Evolutionary conservation across 495 filamentous ascomycete genomes (phyloP), one percentile per base, ranked within the genome.

Genomic region (Aspergillus ostianus): DNA sequence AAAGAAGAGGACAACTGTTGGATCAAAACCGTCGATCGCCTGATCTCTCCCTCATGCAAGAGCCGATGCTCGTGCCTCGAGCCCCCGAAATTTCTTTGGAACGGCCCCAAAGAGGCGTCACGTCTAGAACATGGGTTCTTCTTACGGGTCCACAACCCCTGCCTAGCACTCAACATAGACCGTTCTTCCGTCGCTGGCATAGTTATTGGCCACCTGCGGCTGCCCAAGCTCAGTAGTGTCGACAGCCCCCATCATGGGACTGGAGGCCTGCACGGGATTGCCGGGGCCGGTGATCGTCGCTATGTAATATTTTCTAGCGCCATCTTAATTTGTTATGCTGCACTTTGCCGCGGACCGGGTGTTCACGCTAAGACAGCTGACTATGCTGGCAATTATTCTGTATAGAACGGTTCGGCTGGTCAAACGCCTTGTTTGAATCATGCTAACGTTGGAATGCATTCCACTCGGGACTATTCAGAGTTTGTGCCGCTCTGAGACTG

Each of bases 301-400:
- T 41, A 41, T 68, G 68, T 64, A 61, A 70, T 71, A 68, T 59
- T 67, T 62, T 67, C 63, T 75, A 69, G 72, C 73, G 72, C 66
- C 70, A 71, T 71, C 70, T 74, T 73, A 72, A 71, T 77, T 68
- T 64, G 66, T 69, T 71, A 69, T 73, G 54, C 66, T 77, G 73
- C 75, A 74, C 67, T 61, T 29, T 65, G 67, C 75, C 72, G 75
- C 63, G 66, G 64, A 57, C 68, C 72, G 75, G 67, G 70, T 72
- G 69, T 70, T 71, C 70, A 67, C 62, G 61, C 70, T 72, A 63
- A 66, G 59, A 70, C 70, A 73, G 70, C 70, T 73, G 68, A 77
- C 71, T 70, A 69, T 55, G 66, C 61, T 59, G 66, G 64, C 49
- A 61, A 52, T 36, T 64, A 54, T 56, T 61, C 57, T 65, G 66